Base-by-base conservation (phyloP, 345 rosid species). In the Camelina laxa region DNA sequence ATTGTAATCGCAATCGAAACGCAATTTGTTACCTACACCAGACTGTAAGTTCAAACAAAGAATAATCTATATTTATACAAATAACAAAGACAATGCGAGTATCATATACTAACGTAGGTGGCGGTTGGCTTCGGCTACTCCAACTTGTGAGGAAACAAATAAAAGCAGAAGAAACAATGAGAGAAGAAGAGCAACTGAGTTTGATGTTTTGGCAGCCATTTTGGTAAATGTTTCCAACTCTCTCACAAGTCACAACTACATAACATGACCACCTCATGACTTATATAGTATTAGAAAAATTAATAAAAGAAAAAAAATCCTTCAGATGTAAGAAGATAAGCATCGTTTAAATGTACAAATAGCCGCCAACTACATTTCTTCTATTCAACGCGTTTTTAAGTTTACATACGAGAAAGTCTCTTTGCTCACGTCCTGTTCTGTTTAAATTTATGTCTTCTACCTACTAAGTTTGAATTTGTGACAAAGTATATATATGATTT, bases 171-270 rank as follows among this genome's bases (percentile, higher is more conserved):
- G 45, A 45, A 69, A 12, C 10, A 69, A 16, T 5, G 56, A 70
- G 8, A 70, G 74, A 70, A 57, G 56, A 69, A 45, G 39, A 65
- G 39, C 35, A 31, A 45, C 65, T 19, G 49, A 44, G 45, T 70
- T 58, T 58, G 74, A 47, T 47, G 31, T 70, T 44, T 47, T 20
- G 48, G 48, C 20, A 44, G 74, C 55, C 74, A 70, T 70, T 17
- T 17, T 56, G 36, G 13, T 42, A 42, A 62, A 15, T 62, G 51
- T 42, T 27, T 63, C 20, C 21, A 63, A 39, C 24, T 47, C 12
- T 41, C 45, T 33, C 74, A 19, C 21, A 15, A 59, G 11, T 49
- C 12, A 7, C 30, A 27, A 27, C 30, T 27, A 27, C 16, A 49
- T 12, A 33, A 12, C 22, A 53, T 53, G 20, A 67, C 22, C n/a